Percentiles rank a stretch among this genome's conserved stretches.
Conservation (phyloP, 2,329 filamentous ascomycete genomes). For the Clonostachys byssicola region DNA sequence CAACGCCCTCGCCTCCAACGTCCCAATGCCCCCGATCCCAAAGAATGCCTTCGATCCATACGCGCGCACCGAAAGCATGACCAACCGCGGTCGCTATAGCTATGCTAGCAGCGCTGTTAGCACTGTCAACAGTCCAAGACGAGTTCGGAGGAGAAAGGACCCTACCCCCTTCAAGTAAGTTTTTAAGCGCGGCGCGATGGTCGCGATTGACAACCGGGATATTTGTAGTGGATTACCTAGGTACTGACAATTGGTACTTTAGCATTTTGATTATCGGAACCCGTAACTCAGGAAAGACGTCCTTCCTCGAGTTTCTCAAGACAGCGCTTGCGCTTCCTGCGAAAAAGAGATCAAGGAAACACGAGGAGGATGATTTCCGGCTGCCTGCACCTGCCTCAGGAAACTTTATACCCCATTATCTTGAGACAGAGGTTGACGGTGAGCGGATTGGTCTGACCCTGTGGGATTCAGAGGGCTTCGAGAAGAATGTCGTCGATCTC, state of each 20-base stretch:
- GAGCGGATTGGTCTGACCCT: conserved; percentile 90
- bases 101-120: conserved; percentile 91
- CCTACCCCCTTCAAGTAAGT: conserved; percentile 98
- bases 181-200: neutral
- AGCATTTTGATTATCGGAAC: conserved; percentile 91
- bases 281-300: conserved; percentile 87
- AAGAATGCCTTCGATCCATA: conserved; percentile 70
- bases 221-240: neutral
- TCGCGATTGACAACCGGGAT: neutral
- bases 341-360: conserved; percentile 63
- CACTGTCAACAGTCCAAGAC: conserved; percentile 87
- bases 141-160: conserved; percentile 91
- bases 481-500: conserved; percentile 92
- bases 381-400: conserved; percentile 49
- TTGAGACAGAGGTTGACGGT: conserved; percentile 91
- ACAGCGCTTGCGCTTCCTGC: conserved; percentile 78
- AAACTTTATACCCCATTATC: conserved; percentile 81
- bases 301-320: conserved; percentile 93
- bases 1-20: conserved; percentile 33
- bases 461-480: conserved; percentile 94
- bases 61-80: conserved; percentile 88
- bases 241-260: conserved; percentile 7
- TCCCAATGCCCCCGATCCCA: conserved; percentile 55
- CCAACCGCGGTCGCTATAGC: conserved; percentile 91
- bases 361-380: conserved; percentile 55